Evolutionary conservation across 257 asterid species (phyloP), one percentile per base, ranked within the genome.

Genomic region (Solanum paucissectum): DNA sequence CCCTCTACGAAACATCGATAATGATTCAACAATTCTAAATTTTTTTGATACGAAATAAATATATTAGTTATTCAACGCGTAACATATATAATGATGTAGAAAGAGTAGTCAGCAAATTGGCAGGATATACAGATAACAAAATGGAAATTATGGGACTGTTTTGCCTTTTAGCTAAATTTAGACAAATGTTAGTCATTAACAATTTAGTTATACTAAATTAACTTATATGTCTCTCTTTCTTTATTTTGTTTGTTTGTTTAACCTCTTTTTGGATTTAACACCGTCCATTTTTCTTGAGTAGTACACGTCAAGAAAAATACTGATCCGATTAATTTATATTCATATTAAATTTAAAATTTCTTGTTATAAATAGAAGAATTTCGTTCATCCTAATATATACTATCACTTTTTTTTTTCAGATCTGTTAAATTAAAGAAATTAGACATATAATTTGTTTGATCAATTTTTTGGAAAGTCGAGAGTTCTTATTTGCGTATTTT

Each of bases 131-230:
- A 46, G 6, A 29, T n/a, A 38, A 75, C 83, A 75, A 38, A 75
- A 3, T 75, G 40, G 27, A 44, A 14, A 46, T 46, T 3, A 44
- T 42, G 38, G 3, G 36, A 79, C 38, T 77, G 2, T 27, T 42
- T 77, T 44, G 84, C 64, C 84, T 44, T 79, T 46, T 42, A 44
- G 64, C 84, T 4, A 79, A 79, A 42, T 44, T 42, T 77, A 77
- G 84, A 79, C 38, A 25, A 42, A 58, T 42, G 64, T 20, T 73
- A 10, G 9, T 6, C 14, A 36, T 73, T 21, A 34, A 34, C 9
- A 73, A 20, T 5, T 73, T 9, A 18, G 27, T 34, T 34, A 9
- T 69, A 74, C 83, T 21, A 74, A 74, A 20, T 74, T 75, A 12
- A 23, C 83, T 23, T 75, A 37, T 75, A 37, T 75, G 12, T 33